Conservation (phyloP, 768 basidiomycete species). For the Leccinellum albellum region DNA sequence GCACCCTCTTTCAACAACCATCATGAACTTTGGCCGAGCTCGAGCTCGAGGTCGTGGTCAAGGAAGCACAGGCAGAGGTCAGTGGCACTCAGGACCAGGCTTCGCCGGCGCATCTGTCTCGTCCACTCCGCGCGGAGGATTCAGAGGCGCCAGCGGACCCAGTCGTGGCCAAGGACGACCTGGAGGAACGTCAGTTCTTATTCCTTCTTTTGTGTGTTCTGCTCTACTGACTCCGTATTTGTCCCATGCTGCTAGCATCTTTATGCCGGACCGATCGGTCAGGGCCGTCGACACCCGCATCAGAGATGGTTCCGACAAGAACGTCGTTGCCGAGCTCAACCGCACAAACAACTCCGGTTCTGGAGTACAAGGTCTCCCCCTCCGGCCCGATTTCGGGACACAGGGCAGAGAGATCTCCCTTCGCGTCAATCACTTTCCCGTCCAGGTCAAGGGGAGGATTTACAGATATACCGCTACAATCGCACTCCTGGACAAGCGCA, state of each 20-base stretch:
- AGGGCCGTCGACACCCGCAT: conserved; percentile 57
- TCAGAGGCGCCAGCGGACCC: conserved; percentile 20
- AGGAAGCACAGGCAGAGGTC: too few species aligned
- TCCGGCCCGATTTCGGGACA: conserved; percentile 44
- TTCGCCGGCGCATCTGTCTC: not conserved
- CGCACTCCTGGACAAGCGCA: conserved; percentile 17
- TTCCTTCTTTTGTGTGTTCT: not conserved
- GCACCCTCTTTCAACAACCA: not conserved
- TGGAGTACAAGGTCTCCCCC: conserved; percentile 31
- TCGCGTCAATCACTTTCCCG: conserved; percentile 49
- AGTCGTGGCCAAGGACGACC: conserved; percentile 4
- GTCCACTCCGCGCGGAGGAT: conserved; percentile 12
- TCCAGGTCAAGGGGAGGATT: conserved; percentile 36
- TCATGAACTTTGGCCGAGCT: not conserved
- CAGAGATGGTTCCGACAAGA: conserved; percentile 37
- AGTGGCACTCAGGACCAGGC: conserved; percentile 12
- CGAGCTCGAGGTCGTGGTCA: conserved; percentile 3
- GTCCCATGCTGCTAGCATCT: conserved; percentile 19
- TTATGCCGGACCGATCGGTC: conserved; percentile 35
- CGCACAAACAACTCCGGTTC: not conserved
- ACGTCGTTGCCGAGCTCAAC: conserved; percentile 23
- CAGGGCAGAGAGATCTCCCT: conserved; percentile 38
- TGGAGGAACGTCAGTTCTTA: conserved; percentile 19
- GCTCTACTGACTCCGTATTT: not conserved
- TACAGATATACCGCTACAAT: conserved; percentile 38